Evolutionary conservation across 2,329 filamentous ascomycete species (phyloP).

Genomic region (Aspergillus fijiensis): DNA sequence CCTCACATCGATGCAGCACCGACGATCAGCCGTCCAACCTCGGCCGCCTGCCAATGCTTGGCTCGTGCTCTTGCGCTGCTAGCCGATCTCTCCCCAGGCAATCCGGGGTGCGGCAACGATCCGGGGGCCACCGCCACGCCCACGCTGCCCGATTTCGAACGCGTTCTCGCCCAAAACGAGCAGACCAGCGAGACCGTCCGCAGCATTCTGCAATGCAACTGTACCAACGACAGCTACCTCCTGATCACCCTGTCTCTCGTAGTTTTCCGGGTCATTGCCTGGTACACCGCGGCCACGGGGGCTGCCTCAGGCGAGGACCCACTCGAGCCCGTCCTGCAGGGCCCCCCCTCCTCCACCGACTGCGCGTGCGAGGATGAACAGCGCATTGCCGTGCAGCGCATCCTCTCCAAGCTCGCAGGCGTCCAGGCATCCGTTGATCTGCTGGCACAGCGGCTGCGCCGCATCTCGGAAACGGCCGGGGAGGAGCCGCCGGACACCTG

Average conservation of each 20-base stretch:
- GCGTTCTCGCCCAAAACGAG: background rate
- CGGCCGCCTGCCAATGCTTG: background rate
- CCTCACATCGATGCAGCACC: too few relatives aligned
- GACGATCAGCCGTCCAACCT: background rate
- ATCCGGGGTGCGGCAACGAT: background rate
- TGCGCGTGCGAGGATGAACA: too few relatives aligned
- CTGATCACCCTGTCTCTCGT: background rate
- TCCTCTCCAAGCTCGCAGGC: too few relatives aligned
- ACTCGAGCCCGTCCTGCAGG: too few relatives aligned
- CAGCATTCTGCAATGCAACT: background rate
- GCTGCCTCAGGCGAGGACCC: too few relatives aligned
- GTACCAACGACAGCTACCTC: constrained; percentile 1
- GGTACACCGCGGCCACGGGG: background rate
- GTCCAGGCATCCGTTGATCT: too few relatives aligned
- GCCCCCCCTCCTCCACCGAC: too few relatives aligned
- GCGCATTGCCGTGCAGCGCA: too few relatives aligned
- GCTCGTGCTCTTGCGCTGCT: background rate
- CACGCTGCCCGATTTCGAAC: background rate
- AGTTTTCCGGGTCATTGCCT: background rate
- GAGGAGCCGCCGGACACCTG: too few relatives aligned
- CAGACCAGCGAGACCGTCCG: background rate
- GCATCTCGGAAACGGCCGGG: too few relatives aligned
- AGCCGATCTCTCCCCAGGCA: background rate
- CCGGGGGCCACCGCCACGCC: background rate
- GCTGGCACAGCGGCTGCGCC: too few relatives aligned